Evolutionary conservation across 371 early-diverging fungal species (phyloP).

Genomic region (Entomophthora muscae): DNA sequence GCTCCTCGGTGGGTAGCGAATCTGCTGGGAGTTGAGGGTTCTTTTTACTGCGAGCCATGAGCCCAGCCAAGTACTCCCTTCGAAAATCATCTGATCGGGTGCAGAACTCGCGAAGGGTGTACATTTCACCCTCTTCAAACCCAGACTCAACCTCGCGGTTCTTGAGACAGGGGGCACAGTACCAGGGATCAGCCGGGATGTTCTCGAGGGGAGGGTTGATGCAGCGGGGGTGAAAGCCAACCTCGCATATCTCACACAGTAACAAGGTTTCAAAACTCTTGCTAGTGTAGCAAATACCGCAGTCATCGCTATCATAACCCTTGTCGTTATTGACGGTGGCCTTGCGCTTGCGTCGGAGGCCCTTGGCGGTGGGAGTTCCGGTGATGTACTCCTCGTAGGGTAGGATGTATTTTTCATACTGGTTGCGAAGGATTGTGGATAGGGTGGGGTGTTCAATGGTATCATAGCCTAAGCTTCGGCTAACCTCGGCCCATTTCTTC

Average conservation of each 20-base stretch:
- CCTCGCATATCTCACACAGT: conserved; percentile 46
- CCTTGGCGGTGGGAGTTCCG: not conserved
- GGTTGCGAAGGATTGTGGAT: conserved; percentile 62
- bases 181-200: conserved; percentile 69
- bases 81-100: conserved; percentile 63
- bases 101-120: conserved; percentile 61
- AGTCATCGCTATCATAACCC: not conserved
- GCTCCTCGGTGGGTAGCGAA: not conserved
- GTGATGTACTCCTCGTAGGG: conserved; percentile 68
- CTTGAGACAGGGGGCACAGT: conserved; percentile 64
- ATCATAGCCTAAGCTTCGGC: conserved; percentile 53
- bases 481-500: conserved; percentile 83
- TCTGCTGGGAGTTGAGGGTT: not conserved
- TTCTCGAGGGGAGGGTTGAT: conserved; percentile 45
- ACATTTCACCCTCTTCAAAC: conserved; percentile 70
- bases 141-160: conserved; percentile 70
- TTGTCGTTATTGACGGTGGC: not conserved
- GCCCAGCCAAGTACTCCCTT: conserved; percentile 36
- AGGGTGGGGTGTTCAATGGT: conserved; percentile 65
- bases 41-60: not conserved
- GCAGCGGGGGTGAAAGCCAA: conserved; percentile 67
- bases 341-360: not conserved
- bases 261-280: not conserved
- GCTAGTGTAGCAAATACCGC: conserved; percentile 1
- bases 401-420: conserved; percentile 54